phyloP scores from a whole-genome alignment of 371 early-diverging fungal genomes.

The Dichotomocladium elegans region DNA sequence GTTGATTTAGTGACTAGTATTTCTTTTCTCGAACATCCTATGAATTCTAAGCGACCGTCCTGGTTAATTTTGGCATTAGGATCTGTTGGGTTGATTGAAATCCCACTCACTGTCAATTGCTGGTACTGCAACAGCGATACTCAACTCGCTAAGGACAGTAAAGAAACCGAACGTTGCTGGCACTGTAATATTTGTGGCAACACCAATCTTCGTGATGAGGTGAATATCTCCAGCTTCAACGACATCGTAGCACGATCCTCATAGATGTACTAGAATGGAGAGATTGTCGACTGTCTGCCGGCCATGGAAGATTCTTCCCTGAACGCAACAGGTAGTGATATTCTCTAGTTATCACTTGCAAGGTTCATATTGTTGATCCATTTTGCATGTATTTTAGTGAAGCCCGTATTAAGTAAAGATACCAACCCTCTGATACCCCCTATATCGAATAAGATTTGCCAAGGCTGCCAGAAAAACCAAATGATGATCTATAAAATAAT shows the following conservation, averaged over 20 bases:
- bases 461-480: constrained; percentile 14
- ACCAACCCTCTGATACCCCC: too few relatives aligned
- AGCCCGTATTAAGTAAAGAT: too few relatives aligned
- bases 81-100: constrained; percentile 16
- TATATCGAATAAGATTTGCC: constrained; percentile 4
- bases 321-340: constrained; percentile 16
- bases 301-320: constrained; percentile 7
- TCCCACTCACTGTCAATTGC: constrained; percentile 22
- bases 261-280: constrained; percentile 11
- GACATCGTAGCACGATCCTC: background rate
- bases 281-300: constrained; percentile 14
- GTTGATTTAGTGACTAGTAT: too few relatives aligned
- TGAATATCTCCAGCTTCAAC: background rate
- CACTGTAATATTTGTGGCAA: constrained; percentile 22
- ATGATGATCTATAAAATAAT: constrained; percentile 17
- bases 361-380: too few relatives aligned
- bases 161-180: constrained; percentile 16
- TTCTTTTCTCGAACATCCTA: too few relatives aligned
- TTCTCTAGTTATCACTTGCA: too few relatives aligned
- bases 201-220: constrained; percentile 18
- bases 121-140: constrained; percentile 31
- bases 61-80: constrained; percentile 5
- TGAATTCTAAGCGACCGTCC: constrained; percentile 3
- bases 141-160: constrained; percentile 14
- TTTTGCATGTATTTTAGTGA: too few relatives aligned